A percentile compares a stretch with the other conserved stretches of the same genome.
phyloP scores from a whole-genome alignment of 2,329 filamentous ascomycete species.

The Mariannaea elegans region DNA sequence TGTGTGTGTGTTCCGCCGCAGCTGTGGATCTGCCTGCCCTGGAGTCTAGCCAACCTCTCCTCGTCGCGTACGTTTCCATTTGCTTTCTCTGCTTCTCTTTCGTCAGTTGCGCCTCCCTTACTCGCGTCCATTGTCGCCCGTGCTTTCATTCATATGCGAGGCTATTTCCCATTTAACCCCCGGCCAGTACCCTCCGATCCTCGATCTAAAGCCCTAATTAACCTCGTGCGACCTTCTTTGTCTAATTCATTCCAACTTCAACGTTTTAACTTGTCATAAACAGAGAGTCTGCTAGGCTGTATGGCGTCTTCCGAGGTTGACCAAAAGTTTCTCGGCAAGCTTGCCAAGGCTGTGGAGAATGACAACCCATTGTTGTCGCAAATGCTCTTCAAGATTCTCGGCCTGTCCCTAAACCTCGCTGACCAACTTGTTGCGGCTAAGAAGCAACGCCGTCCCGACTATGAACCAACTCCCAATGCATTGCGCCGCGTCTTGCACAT shows the following conservation, averaged over 20 bases:
- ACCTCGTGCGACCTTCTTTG: conserved; percentile 26
- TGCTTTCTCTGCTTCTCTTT: conserved; percentile 34
- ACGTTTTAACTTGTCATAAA: conserved; percentile 10
- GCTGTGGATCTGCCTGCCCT: conserved; percentile 38
- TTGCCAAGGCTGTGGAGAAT: conserved; percentile 81
- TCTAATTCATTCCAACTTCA: conserved; percentile 26
- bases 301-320: conserved; percentile 99
- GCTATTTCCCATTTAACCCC: conserved; percentile 34
- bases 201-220: conserved; percentile 34
- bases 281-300: conserved; percentile 32
- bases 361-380: conserved; percentile 82
- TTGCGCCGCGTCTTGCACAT: conserved; percentile 88
- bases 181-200: conserved; percentile 31
- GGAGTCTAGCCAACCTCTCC: conserved; percentile 40
- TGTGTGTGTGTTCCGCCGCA: conserved; percentile 32
- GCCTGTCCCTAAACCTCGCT: conserved; percentile 87
- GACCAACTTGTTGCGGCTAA: conserved; percentile 84
- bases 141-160: conserved; percentile 44
- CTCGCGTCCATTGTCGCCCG: conserved; percentile 34
- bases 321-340: conserved; percentile 92
- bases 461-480: conserved; percentile 79
- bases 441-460: conserved; percentile 83
- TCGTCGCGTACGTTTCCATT: conserved; percentile 32
- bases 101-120: conserved; percentile 23
- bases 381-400: conserved; percentile 90